Percentiles rank a stretch among this genome's conserved stretches.
Evolutionary conservation across 495 filamentous ascomycete genomes (phyloP).

Genomic region (Tirmania nivea): DNA sequence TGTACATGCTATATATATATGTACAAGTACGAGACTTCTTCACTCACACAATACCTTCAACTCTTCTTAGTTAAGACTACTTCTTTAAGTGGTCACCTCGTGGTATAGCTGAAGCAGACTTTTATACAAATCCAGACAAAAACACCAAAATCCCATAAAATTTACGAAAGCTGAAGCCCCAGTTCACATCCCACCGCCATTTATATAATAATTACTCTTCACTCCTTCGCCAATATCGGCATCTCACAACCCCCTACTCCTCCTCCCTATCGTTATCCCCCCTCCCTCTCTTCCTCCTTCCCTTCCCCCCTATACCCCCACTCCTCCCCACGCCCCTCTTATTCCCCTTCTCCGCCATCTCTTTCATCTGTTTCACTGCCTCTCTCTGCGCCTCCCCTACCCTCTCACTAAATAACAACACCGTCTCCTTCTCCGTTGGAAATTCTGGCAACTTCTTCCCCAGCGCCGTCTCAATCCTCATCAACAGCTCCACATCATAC

Average conservation of each 20-base stretch:
- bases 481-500: conserved; percentile 75
- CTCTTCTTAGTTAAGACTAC: too few relatives aligned
- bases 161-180: too few relatives aligned
- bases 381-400: conserved; percentile 69
- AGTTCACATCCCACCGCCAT: too few relatives aligned
- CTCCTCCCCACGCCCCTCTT: conserved; percentile 29
- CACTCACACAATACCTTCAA: too few relatives aligned
- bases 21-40: too few relatives aligned
- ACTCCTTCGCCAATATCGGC: too few relatives aligned
- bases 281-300: conserved; percentile 1
- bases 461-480: conserved; percentile 64
- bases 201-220: too few relatives aligned
- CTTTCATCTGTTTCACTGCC: conserved; percentile 66
- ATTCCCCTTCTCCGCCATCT: conserved; percentile 52
- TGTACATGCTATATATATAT: too few relatives aligned
- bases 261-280: conserved; percentile 16
- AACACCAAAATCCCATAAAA: too few relatives aligned
- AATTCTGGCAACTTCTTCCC: conserved; percentile 53
- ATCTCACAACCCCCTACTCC: conserved; percentile 4
- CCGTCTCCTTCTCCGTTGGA: conserved; percentile 53
- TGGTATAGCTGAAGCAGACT: too few relatives aligned
- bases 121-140: too few relatives aligned
- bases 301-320: conserved; percentile 10
- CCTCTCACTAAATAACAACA: conserved; percentile 57
- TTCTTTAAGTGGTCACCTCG: too few relatives aligned